Evolutionary conservation across 2,329 filamentous ascomycete genomes (phyloP).

Genomic region (Akanthomyces lecanii): DNA sequence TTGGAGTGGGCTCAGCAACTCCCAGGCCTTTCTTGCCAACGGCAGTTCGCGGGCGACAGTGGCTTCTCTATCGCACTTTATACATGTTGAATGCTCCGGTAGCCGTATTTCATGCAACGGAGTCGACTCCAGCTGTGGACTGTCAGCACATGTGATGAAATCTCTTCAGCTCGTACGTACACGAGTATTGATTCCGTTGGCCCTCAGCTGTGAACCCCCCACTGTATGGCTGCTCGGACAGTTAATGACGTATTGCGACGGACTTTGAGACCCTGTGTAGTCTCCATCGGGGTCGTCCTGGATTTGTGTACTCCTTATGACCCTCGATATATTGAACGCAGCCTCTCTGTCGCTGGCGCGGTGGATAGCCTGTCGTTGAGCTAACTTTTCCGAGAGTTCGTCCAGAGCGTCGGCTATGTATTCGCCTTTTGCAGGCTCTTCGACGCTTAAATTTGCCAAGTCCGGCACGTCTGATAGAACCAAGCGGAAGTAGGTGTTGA

Average conservation of each 20-base stretch:
- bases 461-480: constrained; percentile 36
- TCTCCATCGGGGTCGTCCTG: constrained; percentile 32
- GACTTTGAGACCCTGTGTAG: constrained; percentile 25
- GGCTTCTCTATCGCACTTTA: constrained; percentile 30
- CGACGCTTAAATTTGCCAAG: constrained; percentile 23
- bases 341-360: constrained; percentile 38
- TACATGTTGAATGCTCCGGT: constrained; percentile 23
- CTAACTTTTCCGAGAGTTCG: constrained; percentile 30
- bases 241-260: constrained; percentile 34
- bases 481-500: constrained; percentile 33
- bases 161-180: constrained; percentile 21
- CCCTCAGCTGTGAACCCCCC: constrained; percentile 32
- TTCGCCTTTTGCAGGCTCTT: constrained; percentile 28
- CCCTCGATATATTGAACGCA: constrained; percentile 32
- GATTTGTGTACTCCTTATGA: constrained; percentile 31
- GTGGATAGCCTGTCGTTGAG: constrained; percentile 32
- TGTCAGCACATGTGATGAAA: background rate
- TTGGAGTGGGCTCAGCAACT: constrained; percentile 33
- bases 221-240: constrained; percentile 33
- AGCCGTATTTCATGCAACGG: background rate
- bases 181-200: constrained; percentile 22
- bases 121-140: background rate
- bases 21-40: constrained; percentile 33
- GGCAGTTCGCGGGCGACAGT: constrained; percentile 35
- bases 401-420: constrained; percentile 35